Evolutionary conservation across 2,329 filamentous ascomycete species (phyloP), one percentile per base, ranked within the genome.

Genomic region (Metarhizium anisopliae): DNA sequence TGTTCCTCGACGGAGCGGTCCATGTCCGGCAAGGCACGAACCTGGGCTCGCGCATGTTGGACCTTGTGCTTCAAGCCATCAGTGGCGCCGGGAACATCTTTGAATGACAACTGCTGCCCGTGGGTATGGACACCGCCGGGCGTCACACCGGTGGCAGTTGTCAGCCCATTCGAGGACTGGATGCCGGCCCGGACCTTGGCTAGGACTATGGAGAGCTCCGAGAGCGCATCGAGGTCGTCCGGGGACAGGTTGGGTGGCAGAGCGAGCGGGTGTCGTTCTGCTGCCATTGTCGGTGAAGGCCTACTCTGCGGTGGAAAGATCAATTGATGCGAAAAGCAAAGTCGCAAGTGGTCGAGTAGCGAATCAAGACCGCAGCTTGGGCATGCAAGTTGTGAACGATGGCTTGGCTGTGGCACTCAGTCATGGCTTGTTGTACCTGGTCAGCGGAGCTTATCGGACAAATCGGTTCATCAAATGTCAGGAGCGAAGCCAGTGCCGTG

Each of bases 181-280:
- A 75, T 71, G 16, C 74, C 77, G 42, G 70, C 67, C 62, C 88
- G 83, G 18, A 96, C 81, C 52, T 89, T 88, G 61, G 84, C 78
- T 59, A 96, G 83, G 62, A 95, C 83, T 57, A 84, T 79, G 65
- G 90, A 86, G 54, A 96, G 83, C 65, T 91, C 84, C 30, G 91
- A 90, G 54, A 95, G 81, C 62, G 90, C 83, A 75, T 96, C 92
- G 74, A 96, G 90, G 52, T 84, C 84, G 70, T 92, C 86, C 32
- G 92, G 88, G 52, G 89, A 82, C 59, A 94, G 87, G 55, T 86
- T 83, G 2, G 81, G 73, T 36, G 86, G 79, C 57, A 82, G 74
- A 59, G 76, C 74, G 66, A 79, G 76, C 25, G 72, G 74, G 65
- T 72, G 75, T 51, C 72, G 63, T 36, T 59, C 57, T 50, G 73